Conservation (phyloP, 306 rosid species). For the Glycine tomentella region DNA sequence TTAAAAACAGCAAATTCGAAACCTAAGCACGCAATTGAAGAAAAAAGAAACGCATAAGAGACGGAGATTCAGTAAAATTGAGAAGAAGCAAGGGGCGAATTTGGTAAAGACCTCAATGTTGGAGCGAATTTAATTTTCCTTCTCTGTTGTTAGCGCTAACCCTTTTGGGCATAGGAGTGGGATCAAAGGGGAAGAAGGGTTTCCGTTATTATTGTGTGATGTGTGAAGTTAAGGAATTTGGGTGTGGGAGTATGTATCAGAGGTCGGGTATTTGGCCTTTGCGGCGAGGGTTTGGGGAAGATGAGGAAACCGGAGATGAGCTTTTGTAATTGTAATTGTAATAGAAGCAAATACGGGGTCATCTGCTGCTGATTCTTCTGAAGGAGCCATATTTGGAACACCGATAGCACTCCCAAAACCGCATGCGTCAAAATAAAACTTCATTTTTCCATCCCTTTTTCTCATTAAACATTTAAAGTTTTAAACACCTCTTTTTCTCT, state of each 20-base stretch:
- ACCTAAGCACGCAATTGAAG: constrained; percentile 8
- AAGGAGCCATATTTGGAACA: constrained; percentile 41
- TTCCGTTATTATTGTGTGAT: background rate
- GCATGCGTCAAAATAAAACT: background rate
- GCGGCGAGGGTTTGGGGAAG: constrained; percentile 32
- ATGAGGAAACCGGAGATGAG: background rate
- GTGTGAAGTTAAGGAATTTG: constrained; percentile 1
- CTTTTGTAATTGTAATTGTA: background rate
- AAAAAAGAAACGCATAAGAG: background rate
- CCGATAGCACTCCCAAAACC: background rate
- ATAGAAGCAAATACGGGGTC: constrained; percentile 18
- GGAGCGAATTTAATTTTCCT: background rate
- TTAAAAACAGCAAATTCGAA: background rate
- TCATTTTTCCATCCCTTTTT: background rate
- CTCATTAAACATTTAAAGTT: no score
- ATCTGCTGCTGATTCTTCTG: constrained; percentile 43
- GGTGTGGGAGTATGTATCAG: no score
- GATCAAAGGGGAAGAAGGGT: background rate
- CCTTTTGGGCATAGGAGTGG: background rate
- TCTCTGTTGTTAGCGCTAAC: background rate
- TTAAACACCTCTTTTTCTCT: no score
- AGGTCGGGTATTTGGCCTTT: background rate
- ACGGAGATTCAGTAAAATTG: constrained; percentile 7
- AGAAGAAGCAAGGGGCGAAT: constrained; percentile 16
- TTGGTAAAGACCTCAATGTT: constrained; percentile 5